Percentiles rank a stretch among this genome's conserved stretches.
Conservation (phyloP, 2,329 filamentous ascomycete genomes). For the Ramichloridium luteum region DNA sequence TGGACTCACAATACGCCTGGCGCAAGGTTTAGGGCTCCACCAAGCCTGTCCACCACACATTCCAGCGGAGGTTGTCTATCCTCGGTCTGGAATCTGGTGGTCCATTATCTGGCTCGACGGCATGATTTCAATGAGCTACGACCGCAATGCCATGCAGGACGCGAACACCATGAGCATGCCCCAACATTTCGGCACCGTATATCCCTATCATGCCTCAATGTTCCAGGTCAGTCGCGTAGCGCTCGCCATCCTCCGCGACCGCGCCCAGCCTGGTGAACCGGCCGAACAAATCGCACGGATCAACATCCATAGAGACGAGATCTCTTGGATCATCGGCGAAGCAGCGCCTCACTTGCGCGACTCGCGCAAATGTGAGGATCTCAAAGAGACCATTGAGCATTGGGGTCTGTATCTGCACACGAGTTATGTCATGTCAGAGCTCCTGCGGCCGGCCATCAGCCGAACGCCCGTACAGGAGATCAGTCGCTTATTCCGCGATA, state of each 20-base stretch:
- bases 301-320: conserved; percentile 44
- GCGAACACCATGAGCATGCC: conserved; percentile 33
- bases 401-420: conserved; percentile 50
- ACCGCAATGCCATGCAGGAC: conserved; percentile 45
- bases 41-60: conserved; percentile 44
- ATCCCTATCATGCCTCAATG: conserved; percentile 47
- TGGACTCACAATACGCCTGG: conserved; percentile 48
- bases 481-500: conserved; percentile 38
- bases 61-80: conserved; percentile 34
- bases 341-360: conserved; percentile 47
- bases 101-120: conserved; percentile 54
- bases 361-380: conserved; percentile 34
- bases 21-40: conserved; percentile 48
- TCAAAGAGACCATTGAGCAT: conserved; percentile 45
- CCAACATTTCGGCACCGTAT: conserved; percentile 30
- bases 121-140: conserved; percentile 51
- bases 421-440: conserved; percentile 50
- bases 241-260: conserved; percentile 47
- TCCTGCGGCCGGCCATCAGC: conserved; percentile 49
- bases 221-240: conserved; percentile 45
- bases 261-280: conserved; percentile 41
- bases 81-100: conserved; percentile 36
- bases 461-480: conserved; percentile 35
- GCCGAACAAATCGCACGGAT: conserved; percentile 42
- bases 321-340: conserved; percentile 46